phyloP scores from a whole-genome alignment of 2,329 filamentous ascomycete genomes.

The Cercospora sesami region DNA sequence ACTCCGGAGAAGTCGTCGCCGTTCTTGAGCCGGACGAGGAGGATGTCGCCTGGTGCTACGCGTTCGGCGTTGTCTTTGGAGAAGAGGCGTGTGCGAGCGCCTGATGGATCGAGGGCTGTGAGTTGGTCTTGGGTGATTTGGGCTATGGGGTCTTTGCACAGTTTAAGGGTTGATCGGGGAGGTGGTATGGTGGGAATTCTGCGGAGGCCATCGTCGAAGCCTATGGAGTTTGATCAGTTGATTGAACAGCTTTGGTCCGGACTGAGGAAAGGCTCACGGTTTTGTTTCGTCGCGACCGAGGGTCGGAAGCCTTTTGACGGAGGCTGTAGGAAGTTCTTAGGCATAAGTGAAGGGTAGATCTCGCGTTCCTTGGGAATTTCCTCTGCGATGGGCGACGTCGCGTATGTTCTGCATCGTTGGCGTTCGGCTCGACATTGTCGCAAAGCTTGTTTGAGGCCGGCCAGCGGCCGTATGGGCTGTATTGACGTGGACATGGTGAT shows the following conservation, averaged over 20 bases:
- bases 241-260: background rate
- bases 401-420: conserved; percentile 32
- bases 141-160: conserved; percentile 67
- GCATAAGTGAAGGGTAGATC: conserved; percentile 51
- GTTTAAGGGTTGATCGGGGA: conserved; percentile 55
- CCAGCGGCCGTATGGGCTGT: conserved; percentile 63
- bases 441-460: conserved; percentile 67
- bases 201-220: conserved; percentile 35
- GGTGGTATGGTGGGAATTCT: conserved; percentile 47
- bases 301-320: conserved; percentile 36
- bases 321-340: conserved; percentile 27
- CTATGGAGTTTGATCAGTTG: conserved; percentile 18
- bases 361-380: conserved; percentile 44
- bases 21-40: conserved; percentile 81
- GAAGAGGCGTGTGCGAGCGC: conserved; percentile 80
- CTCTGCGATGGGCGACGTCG: conserved; percentile 44
- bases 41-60: conserved; percentile 82
- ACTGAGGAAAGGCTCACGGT: conserved; percentile 28
- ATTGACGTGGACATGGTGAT: conserved; percentile 58
- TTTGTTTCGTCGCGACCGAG: conserved; percentile 38
- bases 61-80: conserved; percentile 72
- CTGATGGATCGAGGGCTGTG: conserved; percentile 75
- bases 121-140: conserved; percentile 69
- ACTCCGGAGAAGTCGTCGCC: conserved; percentile 90
- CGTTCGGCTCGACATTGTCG: conserved; percentile 53